These are phyloP conservation scores for Pleurotus platypus DNA, from an alignment of 768 basidiomycete genomes.

Conservation along the genomic window DNA sequence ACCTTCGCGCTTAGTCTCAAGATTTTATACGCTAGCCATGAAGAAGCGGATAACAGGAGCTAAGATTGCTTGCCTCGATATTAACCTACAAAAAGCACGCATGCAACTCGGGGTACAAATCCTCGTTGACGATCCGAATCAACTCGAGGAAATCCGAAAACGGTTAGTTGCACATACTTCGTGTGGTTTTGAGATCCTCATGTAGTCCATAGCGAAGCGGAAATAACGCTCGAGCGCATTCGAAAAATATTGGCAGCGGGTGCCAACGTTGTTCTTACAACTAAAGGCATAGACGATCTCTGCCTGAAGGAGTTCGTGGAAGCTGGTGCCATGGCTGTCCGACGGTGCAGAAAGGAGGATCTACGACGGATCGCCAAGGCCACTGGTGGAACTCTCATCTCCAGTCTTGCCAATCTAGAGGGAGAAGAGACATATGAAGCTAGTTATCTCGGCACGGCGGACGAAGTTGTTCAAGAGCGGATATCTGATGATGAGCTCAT, in stretches of 20 bases:
- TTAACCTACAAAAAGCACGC: slow-evolving; percentile 92
- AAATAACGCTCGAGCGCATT: slow-evolving; percentile 93
- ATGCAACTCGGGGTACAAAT: slow-evolving; percentile 99
- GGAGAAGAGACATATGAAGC: slow-evolving; percentile 98
- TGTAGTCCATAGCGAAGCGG: slow-evolving; percentile 65
- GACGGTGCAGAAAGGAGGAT: slow-evolving; percentile 97
- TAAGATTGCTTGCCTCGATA: slow-evolving; percentile 98
- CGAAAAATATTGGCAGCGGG: slow-evolving; percentile 94
- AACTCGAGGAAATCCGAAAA: slow-evolving; percentile 93
- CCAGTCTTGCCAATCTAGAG: slow-evolving; percentile 91
- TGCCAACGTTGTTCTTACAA: slow-evolving; percentile 95
- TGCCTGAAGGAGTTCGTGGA: slow-evolving; percentile 99
- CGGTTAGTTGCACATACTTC: slow-evolving; percentile 45
- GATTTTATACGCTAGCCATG: slow-evolving; percentile 65
- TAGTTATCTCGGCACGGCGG: slow-evolving; percentile 84
- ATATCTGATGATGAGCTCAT: slow-evolving; percentile 99
- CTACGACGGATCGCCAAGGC: slow-evolving; percentile 95
- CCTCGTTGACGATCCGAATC: slow-evolving; percentile 92
- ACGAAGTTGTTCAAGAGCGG: slow-evolving; percentile 95
- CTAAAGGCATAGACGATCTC: slow-evolving; percentile 97
- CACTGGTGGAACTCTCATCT: slow-evolving; percentile 90
- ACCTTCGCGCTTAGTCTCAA: slow-evolving; percentile 2
- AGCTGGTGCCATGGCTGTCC: slow-evolving; percentile 97
- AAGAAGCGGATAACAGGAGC: slow-evolving; percentile 90
- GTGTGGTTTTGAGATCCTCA: not conserved